These are phyloP conservation scores for Curvularia hawaiiensis DNA, from an alignment of 2,329 filamentous ascomycete species.

Conservation along the genomic window DNA sequence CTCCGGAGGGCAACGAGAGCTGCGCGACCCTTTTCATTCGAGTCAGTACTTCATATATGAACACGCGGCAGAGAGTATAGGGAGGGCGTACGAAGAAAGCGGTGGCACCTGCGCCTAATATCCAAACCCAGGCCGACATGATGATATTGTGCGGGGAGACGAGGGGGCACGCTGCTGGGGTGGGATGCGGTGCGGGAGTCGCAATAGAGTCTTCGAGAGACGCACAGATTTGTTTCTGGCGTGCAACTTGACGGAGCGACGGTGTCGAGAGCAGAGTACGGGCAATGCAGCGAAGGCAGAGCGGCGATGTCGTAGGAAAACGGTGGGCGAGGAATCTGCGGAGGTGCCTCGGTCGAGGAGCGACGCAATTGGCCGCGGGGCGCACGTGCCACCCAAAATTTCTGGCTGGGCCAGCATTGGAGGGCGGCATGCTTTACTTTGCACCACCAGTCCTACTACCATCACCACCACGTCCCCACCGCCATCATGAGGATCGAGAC, in stretches of 20 bases:
- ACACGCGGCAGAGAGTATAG: not conserved
- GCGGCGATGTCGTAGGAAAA: slow-evolving; percentile 7
- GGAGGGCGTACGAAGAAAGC: slow-evolving; percentile 63
- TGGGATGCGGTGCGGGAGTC: not conserved
- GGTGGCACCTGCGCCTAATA: slow-evolving; percentile 66
- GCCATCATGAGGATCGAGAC: slow-evolving; percentile 43
- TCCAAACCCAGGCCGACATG: slow-evolving; percentile 67
- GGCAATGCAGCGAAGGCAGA: not conserved
- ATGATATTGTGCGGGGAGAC: slow-evolving; percentile 13
- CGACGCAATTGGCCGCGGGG: slow-evolving; percentile 19
- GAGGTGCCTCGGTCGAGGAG: slow-evolving; percentile 29
- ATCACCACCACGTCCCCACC: slow-evolving; percentile 15
- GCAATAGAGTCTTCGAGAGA: not conserved
- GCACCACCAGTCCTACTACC: slow-evolving; percentile 9
- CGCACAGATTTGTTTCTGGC: not conserved
- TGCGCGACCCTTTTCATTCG: slow-evolving; percentile 74
- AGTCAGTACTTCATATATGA: slow-evolving; percentile 3
- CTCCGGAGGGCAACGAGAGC: slow-evolving; percentile 87
- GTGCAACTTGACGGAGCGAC: not conserved
- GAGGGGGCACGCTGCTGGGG: not conserved
- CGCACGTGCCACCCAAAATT: slow-evolving; percentile 21
- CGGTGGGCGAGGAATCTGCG: slow-evolving; percentile 19
- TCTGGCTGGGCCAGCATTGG: slow-evolving; percentile 10
- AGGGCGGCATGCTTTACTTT: slow-evolving; percentile 2
- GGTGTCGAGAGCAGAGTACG: not conserved